These are phyloP conservation scores for Thelephora aurantiotincta DNA, from an alignment of 768 basidiomycete species.

Conservation along the genomic window DNA sequence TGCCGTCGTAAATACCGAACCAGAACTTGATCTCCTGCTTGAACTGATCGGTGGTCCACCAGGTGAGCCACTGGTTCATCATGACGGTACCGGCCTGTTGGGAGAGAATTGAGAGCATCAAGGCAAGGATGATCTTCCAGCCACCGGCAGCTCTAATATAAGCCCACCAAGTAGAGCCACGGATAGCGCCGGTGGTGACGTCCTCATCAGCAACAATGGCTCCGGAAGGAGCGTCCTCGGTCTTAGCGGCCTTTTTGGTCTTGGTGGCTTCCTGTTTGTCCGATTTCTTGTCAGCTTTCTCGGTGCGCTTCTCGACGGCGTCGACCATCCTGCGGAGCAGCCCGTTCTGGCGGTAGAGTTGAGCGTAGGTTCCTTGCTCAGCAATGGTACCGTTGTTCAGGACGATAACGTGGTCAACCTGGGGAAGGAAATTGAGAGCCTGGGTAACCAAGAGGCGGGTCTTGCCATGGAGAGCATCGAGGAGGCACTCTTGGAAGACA, in stretches of 20 bases:
- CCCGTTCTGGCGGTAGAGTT: slow-evolving; percentile 18
- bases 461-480: slow-evolving; percentile 10
- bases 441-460: slow-evolving; percentile 18
- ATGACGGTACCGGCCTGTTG: slow-evolving; percentile 14
- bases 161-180: slow-evolving; percentile 15
- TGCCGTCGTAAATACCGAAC: slow-evolving; percentile 18
- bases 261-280: neutral
- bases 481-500: slow-evolving; percentile 16
- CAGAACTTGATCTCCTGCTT: slow-evolving; percentile 13
- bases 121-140: slow-evolving; percentile 8
- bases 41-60: slow-evolving; percentile 16
- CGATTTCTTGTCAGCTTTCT: neutral
- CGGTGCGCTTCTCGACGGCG: slow-evolving; percentile 9
- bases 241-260: slow-evolving; percentile 3
- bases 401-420: slow-evolving; percentile 32
- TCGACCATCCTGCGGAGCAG: slow-evolving; percentile 15
- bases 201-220: slow-evolving; percentile 14
- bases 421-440: slow-evolving; percentile 18
- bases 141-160: slow-evolving; percentile 19
- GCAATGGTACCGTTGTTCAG: slow-evolving; percentile 28
- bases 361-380: slow-evolving; percentile 29
- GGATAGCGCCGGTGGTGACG: slow-evolving; percentile 14
- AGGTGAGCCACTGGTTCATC: slow-evolving; percentile 17
- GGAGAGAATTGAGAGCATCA: slow-evolving; percentile 11
- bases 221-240: slow-evolving; percentile 5